Evolutionary conservation across 2,329 filamentous ascomycete species (phyloP), one percentile per base, ranked within the genome.

Genomic region (Exophiala xenobiotica): DNA sequence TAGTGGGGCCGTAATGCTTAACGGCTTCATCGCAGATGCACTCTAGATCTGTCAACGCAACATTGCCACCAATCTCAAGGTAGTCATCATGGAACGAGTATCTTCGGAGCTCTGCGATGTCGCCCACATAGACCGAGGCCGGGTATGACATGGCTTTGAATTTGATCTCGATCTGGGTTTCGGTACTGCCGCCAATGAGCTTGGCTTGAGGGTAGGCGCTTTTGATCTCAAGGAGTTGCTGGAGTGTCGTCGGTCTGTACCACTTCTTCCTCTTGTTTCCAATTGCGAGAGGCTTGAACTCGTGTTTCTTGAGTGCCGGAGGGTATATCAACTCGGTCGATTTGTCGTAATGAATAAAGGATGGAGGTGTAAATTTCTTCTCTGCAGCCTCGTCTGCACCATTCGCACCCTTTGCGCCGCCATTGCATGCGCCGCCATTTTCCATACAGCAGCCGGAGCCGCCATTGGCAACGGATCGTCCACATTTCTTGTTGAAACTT

Each of bases 161-260:
- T 71, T 96, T 96, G 73, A 95, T 88, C 71, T 99, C 93, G 54
- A 99, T 97, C 70, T 97, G 93, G 0, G 92, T 97, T 70, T 99
- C 93, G 2, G 91, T 95, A 67, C 90, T 96, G 55, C 93, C 93
- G 43, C 90, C 92, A 55, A 99, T 96, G 55, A 99, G 83, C 70
- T 97, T 99, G 3, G 92, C 90, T 20, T 85, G 83, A 0, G 92
- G 92, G 60, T 90, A 86, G 0, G 81, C 83, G 62, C 78, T 84
- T 74, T 97, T 97, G 72, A 99, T 96, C 66, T 96, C 87, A 12
- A 97, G 78, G 12, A 99, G 76, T 66, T 99, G 91, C 31, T 89
- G 78, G 12, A 97, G 67, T 0, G 88, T 96, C 24, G 90, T 86
- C 0, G 93, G 93, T 12, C 93, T 81, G 67, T 90, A 95, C 93